phyloP scores from a whole-genome alignment of 202 grass and related monocot genomes.

The Thinopyrum obtusiflorum region DNA sequence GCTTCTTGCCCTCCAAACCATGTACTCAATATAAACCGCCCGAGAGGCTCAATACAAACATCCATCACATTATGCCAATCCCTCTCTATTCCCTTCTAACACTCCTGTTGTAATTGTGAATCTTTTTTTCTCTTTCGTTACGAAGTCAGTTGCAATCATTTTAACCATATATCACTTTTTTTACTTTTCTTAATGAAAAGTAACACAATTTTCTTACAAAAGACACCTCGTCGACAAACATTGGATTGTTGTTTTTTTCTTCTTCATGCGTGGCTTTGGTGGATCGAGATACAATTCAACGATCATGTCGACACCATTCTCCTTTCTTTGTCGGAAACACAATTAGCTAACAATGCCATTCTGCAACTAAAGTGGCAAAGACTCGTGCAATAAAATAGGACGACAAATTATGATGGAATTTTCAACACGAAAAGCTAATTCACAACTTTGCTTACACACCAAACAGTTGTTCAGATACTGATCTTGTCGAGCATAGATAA shows the following conservation, averaged over 20 bases:
- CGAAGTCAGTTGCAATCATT: neutral
- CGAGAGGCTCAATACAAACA: too few relatives aligned
- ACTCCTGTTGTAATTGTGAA: neutral
- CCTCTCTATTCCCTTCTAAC: too few relatives aligned
- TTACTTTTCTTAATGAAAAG: neutral
- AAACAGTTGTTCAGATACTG: slow-evolving; percentile 44
- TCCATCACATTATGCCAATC: too few relatives aligned
- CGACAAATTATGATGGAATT: neutral
- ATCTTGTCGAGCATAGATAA: slow-evolving; percentile 26
- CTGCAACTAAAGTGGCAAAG: slow-evolving; percentile 10
- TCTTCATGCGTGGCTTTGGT: neutral
- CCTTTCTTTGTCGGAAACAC: neutral
- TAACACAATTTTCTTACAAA: neutral
- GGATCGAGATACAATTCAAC: neutral
- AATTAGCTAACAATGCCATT: slow-evolving; percentile 5
- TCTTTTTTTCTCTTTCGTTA: neutral
- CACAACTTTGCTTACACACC: slow-evolving; percentile 38
- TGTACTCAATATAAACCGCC: too few relatives aligned
- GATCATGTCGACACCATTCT: neutral
- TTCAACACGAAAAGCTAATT: slow-evolving; percentile 8
- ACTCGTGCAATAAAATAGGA: slow-evolving; percentile 19
- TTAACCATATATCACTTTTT: neutral
- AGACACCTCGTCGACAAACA: neutral
- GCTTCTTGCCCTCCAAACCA: too few relatives aligned
- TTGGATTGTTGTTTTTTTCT: neutral